Evolutionary conservation across 148 eudicot species (phyloP).

Genomic region (Fallopia convolvulus): DNA sequence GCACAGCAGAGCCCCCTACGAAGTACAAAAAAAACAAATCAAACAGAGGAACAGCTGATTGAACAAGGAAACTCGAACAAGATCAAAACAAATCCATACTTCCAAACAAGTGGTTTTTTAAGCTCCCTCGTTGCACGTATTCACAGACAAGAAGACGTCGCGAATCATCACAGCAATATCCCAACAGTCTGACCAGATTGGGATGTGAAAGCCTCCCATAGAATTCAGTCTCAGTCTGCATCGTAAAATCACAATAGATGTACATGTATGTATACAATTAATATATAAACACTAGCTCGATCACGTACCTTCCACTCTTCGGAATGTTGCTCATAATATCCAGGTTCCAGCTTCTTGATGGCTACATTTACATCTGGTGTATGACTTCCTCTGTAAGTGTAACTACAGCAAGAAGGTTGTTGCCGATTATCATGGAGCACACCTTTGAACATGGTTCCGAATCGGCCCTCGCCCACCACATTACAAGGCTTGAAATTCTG

Average conservation of each 20-base stretch:
- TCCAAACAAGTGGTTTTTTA: constrained; percentile 76
- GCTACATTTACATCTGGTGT: constrained; percentile 49
- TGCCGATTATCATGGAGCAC: constrained; percentile 50
- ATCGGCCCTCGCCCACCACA: constrained; percentile 40
- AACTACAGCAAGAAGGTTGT: no score
- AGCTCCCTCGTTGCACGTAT: constrained; percentile 73
- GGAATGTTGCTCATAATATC: constrained; percentile 66
- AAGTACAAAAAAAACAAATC: no score
- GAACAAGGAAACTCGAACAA: no score
- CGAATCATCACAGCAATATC: constrained; percentile 61
- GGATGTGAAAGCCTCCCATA: constrained; percentile 81
- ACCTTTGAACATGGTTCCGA: constrained; percentile 58
- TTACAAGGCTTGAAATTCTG: constrained; percentile 43
- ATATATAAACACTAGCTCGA: no score
- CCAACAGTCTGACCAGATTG: constrained; percentile 68
- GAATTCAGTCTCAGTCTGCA: constrained; percentile 77
- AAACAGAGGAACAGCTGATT: background rate
- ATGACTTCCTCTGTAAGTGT: constrained; percentile 16
- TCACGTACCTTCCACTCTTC: constrained; percentile 97
- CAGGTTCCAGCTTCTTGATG: constrained; percentile 60
- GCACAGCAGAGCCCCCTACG: constrained; percentile 61
- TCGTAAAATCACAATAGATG: background rate
- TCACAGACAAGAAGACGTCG: constrained; percentile 83
- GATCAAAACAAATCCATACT: no score
- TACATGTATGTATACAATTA: no score